Conservation (phyloP, 139 green algal genomes). For the Limnomonas spitsbergensis region DNA sequence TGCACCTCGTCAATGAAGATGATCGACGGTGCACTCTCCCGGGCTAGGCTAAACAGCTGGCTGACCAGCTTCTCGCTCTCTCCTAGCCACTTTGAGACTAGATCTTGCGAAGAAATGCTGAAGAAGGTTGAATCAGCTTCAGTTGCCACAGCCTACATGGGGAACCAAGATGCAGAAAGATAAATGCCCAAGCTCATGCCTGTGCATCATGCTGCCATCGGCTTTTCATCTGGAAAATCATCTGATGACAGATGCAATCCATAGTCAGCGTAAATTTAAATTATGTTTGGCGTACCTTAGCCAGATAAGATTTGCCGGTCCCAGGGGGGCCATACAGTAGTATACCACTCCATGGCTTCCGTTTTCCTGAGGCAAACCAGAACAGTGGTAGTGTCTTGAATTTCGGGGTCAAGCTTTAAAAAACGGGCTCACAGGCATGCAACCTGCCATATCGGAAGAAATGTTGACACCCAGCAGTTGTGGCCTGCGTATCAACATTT, state of each 20-base stretch:
- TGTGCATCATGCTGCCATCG: no score
- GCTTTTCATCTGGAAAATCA: no score
- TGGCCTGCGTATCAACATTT: no score
- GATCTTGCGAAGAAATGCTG: conserved; percentile 48
- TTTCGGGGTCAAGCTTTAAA: no score
- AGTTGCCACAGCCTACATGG: conserved; percentile 93
- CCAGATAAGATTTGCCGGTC: conserved; percentile 98
- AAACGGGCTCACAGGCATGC: no score
- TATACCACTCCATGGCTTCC: conserved; percentile 96
- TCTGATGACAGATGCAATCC: no score
- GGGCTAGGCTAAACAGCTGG: conserved; percentile 89
- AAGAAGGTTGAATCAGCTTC: conserved; percentile 98
- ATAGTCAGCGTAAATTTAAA: no score
- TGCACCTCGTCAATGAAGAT: conserved; percentile 99
- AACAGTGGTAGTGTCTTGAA: no score
- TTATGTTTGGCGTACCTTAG: conserved; percentile 85
- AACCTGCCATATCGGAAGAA: no score
- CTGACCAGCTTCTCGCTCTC: conserved; percentile 97
- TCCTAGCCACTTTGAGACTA: conserved; percentile 89
- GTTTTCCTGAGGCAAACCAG: conserved; percentile 87
- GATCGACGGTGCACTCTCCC: conserved; percentile 91
- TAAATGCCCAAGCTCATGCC: not conserved
- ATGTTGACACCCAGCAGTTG: no score
- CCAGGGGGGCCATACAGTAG: conserved; percentile 97
- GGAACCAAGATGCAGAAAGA: no score